Evolutionary conservation across 208 protist genomes (phyloP), one percentile per base, ranked within the genome.

Genomic region (Trypanosoma scelopori): DNA sequence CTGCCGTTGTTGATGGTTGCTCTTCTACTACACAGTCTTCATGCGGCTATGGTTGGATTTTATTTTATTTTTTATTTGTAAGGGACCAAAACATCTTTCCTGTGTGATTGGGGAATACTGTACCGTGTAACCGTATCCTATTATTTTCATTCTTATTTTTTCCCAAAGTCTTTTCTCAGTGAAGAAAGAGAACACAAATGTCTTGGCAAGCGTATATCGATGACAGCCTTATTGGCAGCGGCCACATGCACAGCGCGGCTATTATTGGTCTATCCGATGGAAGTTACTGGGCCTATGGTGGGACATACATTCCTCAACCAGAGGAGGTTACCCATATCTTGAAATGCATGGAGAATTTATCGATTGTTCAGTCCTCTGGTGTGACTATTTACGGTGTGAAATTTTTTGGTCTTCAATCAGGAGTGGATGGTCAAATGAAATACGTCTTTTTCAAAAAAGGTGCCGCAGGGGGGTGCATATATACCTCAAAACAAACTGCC

Each of bases 371-470:
- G 59, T 81, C 66, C 46, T 87, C 80, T 55, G 89, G 89, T 23
- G 66, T 95, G 30, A 91, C 68, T 15, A 87, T 95, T 48, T 81
- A 85, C 64, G 84, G 83, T 50, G 83, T 92, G 11, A 95, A 95
- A 75, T 95, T 90, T 66, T 93, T 95, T 47, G 84, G 84, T 46
- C 84, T 95, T 22, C 89, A 89, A 55, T 78, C 77, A 37, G 89
- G 82, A 30, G 52, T 66, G 27, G 89, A 94, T 56, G 89, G 82
- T 3, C 69, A 89, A 52, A 77, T 75, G 73, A 85, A 85, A 53
- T 91, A 85, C 78, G 84, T 95, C 67, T 90, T 93, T 65, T 92
- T 92, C 63, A 95, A 95, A 76, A 92, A 93, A 62, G 89, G 89
- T 51, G 82, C 77, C 3, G 87, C 86, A 46, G 89, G 89, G 25